Conservation (phyloP, 495 filamentous ascomycete species). For the Aspergillus saccharolyticus region DNA sequence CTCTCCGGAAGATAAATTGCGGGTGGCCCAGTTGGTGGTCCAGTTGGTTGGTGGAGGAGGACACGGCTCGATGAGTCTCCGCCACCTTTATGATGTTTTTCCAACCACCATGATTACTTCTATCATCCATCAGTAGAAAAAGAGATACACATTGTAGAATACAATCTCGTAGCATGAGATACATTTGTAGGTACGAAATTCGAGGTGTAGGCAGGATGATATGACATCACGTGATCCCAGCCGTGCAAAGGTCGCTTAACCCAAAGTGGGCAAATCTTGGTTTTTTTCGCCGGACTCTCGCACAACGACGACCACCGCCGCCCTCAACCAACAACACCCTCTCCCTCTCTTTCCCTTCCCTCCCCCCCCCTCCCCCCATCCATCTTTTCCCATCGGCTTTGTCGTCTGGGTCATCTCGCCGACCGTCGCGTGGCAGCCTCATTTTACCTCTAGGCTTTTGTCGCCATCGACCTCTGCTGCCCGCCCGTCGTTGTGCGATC, state of each 20-base stretch:
- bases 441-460: constrained; percentile 11
- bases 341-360: neutral
- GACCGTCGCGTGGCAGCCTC: constrained; percentile 43
- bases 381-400: neutral
- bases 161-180: too few species aligned
- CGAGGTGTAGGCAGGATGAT: too few species aligned
- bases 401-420: constrained; percentile 14
- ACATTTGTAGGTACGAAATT: too few species aligned
- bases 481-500: constrained; percentile 22
- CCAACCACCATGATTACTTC: neutral
- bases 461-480: constrained; percentile 23
- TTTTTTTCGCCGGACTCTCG: constrained; percentile 37
- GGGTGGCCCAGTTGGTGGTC: neutral
- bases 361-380: neutral
- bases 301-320: constrained; percentile 41
- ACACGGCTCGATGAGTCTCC: neutral
- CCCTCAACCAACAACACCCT: constrained; percentile 16
- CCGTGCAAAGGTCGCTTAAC: constrained; percentile 42
- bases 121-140: neutral
- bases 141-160: too few species aligned
- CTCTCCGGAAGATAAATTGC: neutral
- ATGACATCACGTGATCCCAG: constrained; percentile 19
- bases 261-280: constrained; percentile 31
- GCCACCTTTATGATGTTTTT: too few species aligned
- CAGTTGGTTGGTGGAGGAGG: neutral